Evolutionary conservation across 2,329 filamentous ascomycete genomes (phyloP).

Genomic region (Metarhizium brunneum): DNA sequence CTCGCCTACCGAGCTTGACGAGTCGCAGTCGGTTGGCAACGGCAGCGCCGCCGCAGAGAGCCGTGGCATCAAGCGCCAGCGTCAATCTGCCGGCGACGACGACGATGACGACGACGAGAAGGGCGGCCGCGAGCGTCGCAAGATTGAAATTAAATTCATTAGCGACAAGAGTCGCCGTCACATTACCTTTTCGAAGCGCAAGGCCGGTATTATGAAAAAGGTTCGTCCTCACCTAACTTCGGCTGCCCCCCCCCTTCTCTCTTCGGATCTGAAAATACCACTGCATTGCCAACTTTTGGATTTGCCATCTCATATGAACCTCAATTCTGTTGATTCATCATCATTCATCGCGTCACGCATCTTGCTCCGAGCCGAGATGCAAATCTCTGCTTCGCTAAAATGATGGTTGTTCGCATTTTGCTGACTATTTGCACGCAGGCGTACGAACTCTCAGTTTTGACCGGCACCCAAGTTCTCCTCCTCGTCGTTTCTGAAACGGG

Average conservation of each 20-base stretch:
- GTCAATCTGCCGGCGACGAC: conserved; percentile 76
- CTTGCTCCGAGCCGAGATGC: not conserved
- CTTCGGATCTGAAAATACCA: not conserved
- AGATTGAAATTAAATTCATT: conserved; percentile 99
- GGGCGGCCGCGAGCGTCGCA: conserved; percentile 92
- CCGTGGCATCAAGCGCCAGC: conserved; percentile 83
- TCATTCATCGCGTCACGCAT: not conserved
- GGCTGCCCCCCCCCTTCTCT: not conserved
- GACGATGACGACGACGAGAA: conserved; percentile 98
- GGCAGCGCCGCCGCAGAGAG: conserved; percentile 58
- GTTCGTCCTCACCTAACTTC: conserved; percentile 40
- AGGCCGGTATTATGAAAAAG: conserved; percentile 99
- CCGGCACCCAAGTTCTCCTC: conserved; percentile 91
- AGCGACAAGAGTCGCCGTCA: conserved; percentile 98
- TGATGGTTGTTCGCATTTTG: not conserved
- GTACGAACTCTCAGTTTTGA: conserved; percentile 94
- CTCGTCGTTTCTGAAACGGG: conserved; percentile 96
- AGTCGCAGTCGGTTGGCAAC: conserved; percentile 63
- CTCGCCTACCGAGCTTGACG: conserved; percentile 65
- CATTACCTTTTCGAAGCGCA: conserved; percentile 99
- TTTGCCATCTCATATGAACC: not conserved
- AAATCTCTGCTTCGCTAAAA: not conserved
- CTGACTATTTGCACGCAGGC: conserved; percentile 47
- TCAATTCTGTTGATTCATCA: not conserved
- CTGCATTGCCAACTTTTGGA: not conserved